These are phyloP conservation scores for Phyllosticta capitalensis DNA, from an alignment of 2,329 filamentous ascomycete species.

Conservation along the genomic window DNA sequence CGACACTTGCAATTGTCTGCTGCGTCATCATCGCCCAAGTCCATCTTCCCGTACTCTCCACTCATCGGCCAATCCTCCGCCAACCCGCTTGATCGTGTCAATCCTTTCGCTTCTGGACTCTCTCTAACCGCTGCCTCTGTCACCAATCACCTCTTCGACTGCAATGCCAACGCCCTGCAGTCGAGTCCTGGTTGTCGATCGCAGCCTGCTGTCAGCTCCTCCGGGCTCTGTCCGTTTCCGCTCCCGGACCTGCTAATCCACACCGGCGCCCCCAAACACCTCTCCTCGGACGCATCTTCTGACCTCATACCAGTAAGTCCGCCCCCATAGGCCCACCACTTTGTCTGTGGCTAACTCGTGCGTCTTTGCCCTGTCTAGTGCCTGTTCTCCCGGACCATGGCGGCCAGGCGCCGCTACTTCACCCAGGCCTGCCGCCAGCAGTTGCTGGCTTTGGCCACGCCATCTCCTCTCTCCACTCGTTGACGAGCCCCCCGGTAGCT, in stretches of 20 bases:
- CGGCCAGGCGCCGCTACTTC: slow-evolving; percentile 12
- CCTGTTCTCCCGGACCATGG: slow-evolving; percentile 6
- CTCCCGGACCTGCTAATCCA: background rate
- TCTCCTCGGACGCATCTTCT: background rate
- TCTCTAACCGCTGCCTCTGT: background rate
- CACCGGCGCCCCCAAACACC: background rate
- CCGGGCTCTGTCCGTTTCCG: background rate
- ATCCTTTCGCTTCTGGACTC: background rate
- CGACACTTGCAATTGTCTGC: background rate
- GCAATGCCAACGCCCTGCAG: background rate
- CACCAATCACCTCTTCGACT: background rate
- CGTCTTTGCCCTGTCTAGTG: slow-evolving; percentile 3
- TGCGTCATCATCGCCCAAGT: background rate
- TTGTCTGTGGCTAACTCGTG: slow-evolving; percentile 3
- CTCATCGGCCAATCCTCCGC: background rate
- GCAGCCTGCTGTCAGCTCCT: background rate
- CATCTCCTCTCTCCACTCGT: slow-evolving; percentile 4
- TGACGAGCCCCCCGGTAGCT: background rate
- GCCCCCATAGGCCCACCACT: background rate
- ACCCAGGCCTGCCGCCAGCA: background rate
- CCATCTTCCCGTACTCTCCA: background rate
- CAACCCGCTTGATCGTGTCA: background rate
- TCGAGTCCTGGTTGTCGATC: background rate
- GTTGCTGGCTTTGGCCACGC: background rate
- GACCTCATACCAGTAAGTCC: slow-evolving; percentile 5